Base-by-base conservation (phyloP, 495 filamentous ascomycete genomes). In the Articulospora tetracladia region DNA sequence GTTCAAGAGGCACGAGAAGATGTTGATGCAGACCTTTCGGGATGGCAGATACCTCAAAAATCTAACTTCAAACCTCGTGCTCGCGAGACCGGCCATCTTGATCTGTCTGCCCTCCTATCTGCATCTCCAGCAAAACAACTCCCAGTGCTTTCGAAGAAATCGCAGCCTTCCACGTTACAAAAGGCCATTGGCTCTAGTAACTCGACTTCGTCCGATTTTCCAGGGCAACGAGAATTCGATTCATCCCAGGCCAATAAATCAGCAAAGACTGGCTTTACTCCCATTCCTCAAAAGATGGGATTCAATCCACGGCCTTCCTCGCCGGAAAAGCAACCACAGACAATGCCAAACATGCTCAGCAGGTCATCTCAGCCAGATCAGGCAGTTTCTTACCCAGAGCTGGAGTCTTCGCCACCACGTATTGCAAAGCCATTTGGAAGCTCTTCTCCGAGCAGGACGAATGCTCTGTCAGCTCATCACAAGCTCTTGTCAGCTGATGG, bases 11-110 rank as follows among this genome's bases (percentile, higher is more conserved):
- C 24, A 22, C 8, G 27, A 23, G 11, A 26, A 30, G 22, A 53
- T 11, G 15, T 19, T 15, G 57, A 48, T 41, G 27, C 57, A 8
- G 62, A 66, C 39, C 49, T 63, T 17, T 63, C 66, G 20, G 57
- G 57, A 32, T 64, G 55, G 24, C 65, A 71, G 11, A 72, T 79
- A 44, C 72, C 74, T 26, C 78, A 81, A 52, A 80, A 81, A 66
- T 65, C 64, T 55, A 79, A 82, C 56, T 82, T 82, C 58, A 78
- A 76, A 0, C 79, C 80, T 20, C 71, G 71, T 13, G 72, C 62
- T 10, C 69, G 78, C 12, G 64, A 74, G 17, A 66, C 65, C 22
- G 60, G 60, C 11, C 61, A 60, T 52, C 27, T 62, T 19, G 60
- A 64, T 46, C 51, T 69, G 7, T 66, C 64, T 0, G 60, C 59